Evolutionary conservation across 176 grass and related monocot genomes (phyloP).

Genomic region (Melocanna baccifera): DNA sequence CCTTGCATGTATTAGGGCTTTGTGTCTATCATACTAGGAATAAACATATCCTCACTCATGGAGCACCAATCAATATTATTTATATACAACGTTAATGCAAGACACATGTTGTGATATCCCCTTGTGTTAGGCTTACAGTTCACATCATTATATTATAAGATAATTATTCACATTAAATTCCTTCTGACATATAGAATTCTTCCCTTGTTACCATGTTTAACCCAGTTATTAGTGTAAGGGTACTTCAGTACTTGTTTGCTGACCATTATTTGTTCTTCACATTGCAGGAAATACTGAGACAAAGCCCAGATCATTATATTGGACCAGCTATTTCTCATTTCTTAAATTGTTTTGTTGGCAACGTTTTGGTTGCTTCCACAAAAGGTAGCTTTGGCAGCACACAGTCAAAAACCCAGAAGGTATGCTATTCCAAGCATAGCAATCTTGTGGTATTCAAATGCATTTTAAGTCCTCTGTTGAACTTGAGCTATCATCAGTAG

Average conservation of each 20-base stretch:
- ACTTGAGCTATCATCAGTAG: background rate
- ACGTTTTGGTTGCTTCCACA: constrained; percentile 46
- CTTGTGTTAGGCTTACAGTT: background rate
- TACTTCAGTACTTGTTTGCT: constrained; percentile 4
- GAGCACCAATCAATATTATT: background rate
- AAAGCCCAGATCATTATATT: constrained; percentile 78
- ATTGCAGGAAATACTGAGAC: constrained; percentile 79
- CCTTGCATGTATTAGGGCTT: background rate
- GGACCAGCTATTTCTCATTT: constrained; percentile 79
- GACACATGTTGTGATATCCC: background rate
- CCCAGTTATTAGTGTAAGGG: background rate
- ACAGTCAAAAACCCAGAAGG: constrained; percentile 70
- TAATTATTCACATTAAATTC: background rate
- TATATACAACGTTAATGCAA: background rate
- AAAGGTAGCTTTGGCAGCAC: constrained; percentile 34
- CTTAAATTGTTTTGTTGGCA: constrained; percentile 86
- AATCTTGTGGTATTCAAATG: background rate
- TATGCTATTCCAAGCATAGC: background rate
- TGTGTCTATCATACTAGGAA: background rate
- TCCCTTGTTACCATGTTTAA: background rate
- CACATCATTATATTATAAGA: background rate
- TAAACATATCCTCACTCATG: background rate
- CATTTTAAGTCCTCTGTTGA: background rate
- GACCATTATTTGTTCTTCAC: constrained; percentile 17
- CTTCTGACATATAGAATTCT: background rate